Conservation (phyloP, 805 yeast genomes). For the baker's yeast (Saccharomyces cerevisiae) region DNA sequence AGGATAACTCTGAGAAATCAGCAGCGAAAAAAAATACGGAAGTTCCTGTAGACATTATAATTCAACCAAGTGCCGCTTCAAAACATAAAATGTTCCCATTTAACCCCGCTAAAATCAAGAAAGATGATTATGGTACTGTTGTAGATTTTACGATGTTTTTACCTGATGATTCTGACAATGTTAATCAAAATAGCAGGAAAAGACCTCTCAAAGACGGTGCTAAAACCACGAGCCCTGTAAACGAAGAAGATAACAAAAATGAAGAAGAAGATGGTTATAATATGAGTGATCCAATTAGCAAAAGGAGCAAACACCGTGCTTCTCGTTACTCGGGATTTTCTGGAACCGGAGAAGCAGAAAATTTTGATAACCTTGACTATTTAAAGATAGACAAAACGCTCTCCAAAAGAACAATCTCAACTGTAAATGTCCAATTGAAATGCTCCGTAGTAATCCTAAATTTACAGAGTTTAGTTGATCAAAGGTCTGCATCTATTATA, state of each 20-base stretch:
- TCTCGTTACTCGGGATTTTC: constrained; percentile 3
- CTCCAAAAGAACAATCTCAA: constrained; percentile 33
- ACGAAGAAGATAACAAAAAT: constrained; percentile 12
- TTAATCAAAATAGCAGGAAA: constrained; percentile 25
- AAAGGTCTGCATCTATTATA: constrained; percentile 70
- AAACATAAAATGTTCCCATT: constrained; percentile 70
- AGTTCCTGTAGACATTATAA: constrained; percentile 24
- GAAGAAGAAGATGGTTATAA: constrained; percentile 26
- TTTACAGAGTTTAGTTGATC: constrained; percentile 74
- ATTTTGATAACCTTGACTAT: constrained; percentile 44
- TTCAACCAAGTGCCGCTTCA: constrained; percentile 17
- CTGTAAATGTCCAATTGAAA: constrained; percentile 39
- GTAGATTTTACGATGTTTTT: constrained; percentile 59
- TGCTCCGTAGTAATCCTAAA: constrained; percentile 76
- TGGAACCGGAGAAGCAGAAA: constrained; percentile 19
- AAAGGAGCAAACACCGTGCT: constrained; percentile 10
- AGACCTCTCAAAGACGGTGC: constrained; percentile 18
- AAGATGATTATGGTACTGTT: constrained; percentile 83
- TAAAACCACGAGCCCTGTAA: not conserved
- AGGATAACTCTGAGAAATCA: not conserved
- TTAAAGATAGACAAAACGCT: constrained; percentile 50
- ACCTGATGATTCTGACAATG: constrained; percentile 39
- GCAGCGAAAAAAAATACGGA: constrained; percentile 8
- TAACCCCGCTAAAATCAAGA: constrained; percentile 45
- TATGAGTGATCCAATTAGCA: constrained; percentile 13